Evolutionary conservation across 805 yeast species (phyloP).

Genomic region (Ogataea kodamae): DNA sequence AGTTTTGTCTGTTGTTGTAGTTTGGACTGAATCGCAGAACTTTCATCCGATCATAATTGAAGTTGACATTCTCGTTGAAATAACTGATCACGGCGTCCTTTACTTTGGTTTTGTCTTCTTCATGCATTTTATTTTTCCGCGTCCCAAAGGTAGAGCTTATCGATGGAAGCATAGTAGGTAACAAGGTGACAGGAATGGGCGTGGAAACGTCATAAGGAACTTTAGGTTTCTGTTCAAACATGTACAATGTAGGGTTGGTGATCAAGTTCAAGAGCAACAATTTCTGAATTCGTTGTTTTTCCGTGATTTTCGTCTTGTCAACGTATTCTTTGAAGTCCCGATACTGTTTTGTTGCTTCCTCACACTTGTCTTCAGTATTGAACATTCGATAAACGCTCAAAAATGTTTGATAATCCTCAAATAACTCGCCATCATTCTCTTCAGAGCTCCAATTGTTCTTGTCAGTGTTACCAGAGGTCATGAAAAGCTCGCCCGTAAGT

Average conservation of each 20-base stretch:
- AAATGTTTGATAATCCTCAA: constrained; percentile 29
- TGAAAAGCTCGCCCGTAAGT: constrained; percentile 32
- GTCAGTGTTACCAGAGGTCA: constrained; percentile 34
- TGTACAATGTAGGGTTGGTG: constrained; percentile 25
- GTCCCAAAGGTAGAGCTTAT: constrained; percentile 7
- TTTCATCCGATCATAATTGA: constrained; percentile 22
- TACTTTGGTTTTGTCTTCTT: constrained; percentile 15
- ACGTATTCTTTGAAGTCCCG: constrained; percentile 13
- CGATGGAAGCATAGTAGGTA: constrained; percentile 11
- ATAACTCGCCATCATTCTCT: constrained; percentile 32
- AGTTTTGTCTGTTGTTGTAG: constrained; percentile 13
- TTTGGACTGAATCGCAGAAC: constrained; percentile 24
- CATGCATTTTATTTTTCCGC: constrained; percentile 16
- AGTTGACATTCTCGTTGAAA: constrained; percentile 25
- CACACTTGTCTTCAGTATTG: constrained; percentile 6
- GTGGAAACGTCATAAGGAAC: constrained; percentile 13
- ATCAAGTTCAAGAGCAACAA: constrained; percentile 26
- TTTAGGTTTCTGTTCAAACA: constrained; percentile 6
- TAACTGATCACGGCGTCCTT: constrained; percentile 21
- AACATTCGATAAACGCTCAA: constrained; percentile 22
- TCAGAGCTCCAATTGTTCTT: constrained; percentile 33
- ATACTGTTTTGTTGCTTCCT: constrained; percentile 5
- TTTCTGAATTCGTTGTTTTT: constrained; percentile 22
- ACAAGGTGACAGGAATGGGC: constrained; percentile 11
- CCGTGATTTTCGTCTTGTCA: constrained; percentile 10